Conservation (phyloP, 2,329 filamentous ascomycete species). For the Stagonosporopsis rhizophila region DNA sequence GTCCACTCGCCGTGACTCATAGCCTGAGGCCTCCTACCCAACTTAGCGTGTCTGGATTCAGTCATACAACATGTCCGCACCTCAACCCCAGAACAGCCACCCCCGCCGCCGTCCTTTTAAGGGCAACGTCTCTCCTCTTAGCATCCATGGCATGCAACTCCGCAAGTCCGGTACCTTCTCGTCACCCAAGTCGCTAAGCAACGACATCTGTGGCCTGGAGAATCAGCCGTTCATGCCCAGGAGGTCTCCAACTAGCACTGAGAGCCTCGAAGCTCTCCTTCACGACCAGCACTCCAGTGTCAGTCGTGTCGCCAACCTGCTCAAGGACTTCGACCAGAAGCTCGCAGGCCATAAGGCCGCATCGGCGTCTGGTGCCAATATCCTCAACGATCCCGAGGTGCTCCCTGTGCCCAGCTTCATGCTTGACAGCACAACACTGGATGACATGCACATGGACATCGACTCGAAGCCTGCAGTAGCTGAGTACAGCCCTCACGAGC, state of each 20-base stretch:
- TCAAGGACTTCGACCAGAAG: constrained; percentile 56
- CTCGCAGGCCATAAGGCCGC: constrained; percentile 46
- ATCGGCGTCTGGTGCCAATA: constrained; percentile 43
- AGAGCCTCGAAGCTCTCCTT: constrained; percentile 57
- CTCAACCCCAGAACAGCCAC: constrained; percentile 50
- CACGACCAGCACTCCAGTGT: constrained; percentile 51
- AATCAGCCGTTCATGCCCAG: constrained; percentile 53
- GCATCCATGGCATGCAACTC: constrained; percentile 54
- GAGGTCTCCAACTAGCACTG: constrained; percentile 58
- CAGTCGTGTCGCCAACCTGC: constrained; percentile 53
- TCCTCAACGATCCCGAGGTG: constrained; percentile 58
- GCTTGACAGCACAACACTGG: constrained; percentile 47
- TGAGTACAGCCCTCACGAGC: constrained; percentile 61
- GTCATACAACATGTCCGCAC: constrained; percentile 50
- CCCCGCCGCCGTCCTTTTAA: constrained; percentile 57
- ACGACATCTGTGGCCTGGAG: constrained; percentile 50
- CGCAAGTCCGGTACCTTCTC: constrained; percentile 60
- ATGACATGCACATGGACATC: constrained; percentile 48
- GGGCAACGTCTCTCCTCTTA: constrained; percentile 42
- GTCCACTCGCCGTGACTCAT: constrained; percentile 45
- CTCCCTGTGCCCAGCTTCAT: constrained; percentile 57
- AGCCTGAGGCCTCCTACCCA: constrained; percentile 40
- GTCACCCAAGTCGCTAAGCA: constrained; percentile 48
- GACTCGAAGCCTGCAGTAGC: constrained; percentile 50
- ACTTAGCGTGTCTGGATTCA: constrained; percentile 36